Percentiles rank a stretch among this genome's conserved stretches.
phyloP scores from a whole-genome alignment of 164 flowering plant genomes.

The Tetrastigma voinierianum region DNA sequence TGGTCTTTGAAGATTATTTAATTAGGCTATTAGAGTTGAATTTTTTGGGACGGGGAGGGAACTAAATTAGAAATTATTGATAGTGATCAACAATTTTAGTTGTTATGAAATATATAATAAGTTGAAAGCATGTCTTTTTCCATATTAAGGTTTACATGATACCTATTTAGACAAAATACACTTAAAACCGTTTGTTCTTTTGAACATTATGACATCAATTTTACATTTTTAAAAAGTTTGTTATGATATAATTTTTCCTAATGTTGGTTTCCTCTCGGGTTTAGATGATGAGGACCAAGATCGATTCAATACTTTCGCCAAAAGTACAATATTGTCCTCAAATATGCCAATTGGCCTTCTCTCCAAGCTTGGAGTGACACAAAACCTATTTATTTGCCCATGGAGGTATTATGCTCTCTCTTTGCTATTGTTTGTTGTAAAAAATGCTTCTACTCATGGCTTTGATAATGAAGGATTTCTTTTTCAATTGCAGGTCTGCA shows the following conservation, averaged over 20 bases:
- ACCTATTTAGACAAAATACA: too few species aligned
- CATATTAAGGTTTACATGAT: too few species aligned
- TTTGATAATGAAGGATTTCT: neutral
- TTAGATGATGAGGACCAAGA: constrained; percentile 20
- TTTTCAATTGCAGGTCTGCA: constrained; percentile 37
- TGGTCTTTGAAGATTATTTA: too few species aligned
- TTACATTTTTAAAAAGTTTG: neutral
- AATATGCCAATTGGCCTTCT: constrained; percentile 33
- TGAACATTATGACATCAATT: too few species aligned
- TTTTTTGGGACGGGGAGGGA: too few species aligned
- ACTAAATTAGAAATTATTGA: too few species aligned
- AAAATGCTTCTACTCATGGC: neutral
- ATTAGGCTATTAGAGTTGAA: too few species aligned
- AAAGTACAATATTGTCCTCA: constrained; percentile 25
- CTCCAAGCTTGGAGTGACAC: constrained; percentile 39
- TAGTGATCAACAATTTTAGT: too few species aligned
- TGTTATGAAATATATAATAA: too few species aligned
- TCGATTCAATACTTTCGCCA: constrained; percentile 40
- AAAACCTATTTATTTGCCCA: constrained; percentile 41
- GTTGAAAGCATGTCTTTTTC: too few species aligned
- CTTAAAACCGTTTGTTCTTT: too few species aligned
- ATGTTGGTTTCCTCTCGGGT: constrained; percentile 12
- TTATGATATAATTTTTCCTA: neutral
- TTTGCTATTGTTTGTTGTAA: neutral
- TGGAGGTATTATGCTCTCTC: constrained; percentile 41